phyloP scores from a whole-genome alignment of 495 filamentous ascomycete genomes.

The Thozetella sp. region DNA sequence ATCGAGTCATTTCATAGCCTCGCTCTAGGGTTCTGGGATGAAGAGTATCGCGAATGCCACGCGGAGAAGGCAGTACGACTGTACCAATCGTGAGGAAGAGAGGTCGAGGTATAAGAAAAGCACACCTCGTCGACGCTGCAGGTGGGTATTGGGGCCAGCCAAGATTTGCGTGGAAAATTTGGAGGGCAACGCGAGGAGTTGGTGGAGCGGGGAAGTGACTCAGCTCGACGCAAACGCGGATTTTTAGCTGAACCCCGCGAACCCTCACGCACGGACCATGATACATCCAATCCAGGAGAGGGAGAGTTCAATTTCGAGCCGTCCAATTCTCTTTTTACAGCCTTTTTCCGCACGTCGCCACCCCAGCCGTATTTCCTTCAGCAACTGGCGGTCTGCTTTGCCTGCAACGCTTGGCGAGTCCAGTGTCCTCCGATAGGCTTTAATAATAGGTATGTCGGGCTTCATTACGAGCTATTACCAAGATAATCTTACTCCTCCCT shows the following conservation, averaged over 20 bases:
- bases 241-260: not conserved
- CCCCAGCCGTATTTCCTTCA: not conserved
- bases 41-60: not conserved
- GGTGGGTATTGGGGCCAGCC: not conserved
- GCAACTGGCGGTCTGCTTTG: too few species aligned
- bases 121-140: not conserved
- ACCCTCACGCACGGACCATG: not conserved
- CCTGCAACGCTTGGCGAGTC: too few species aligned
- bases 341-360: too few species aligned
- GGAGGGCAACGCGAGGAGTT: not conserved
- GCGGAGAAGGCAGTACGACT: too few species aligned
- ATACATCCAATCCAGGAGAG: not conserved
- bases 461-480: too few species aligned
- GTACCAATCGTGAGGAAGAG: too few species aligned
- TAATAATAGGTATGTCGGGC: too few species aligned
- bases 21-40: not conserved
- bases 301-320: not conserved
- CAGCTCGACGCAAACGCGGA: not conserved
- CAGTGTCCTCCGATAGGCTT: too few species aligned
- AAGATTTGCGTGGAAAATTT: not conserved
- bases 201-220: not conserved
- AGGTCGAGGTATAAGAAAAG: too few species aligned
- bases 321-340: not conserved
- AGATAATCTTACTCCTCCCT: too few species aligned
- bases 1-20: not conserved